These are phyloP conservation scores for Populus davidiana DNA, from an alignment of 345 rosid genomes.

Conservation along the genomic window DNA sequence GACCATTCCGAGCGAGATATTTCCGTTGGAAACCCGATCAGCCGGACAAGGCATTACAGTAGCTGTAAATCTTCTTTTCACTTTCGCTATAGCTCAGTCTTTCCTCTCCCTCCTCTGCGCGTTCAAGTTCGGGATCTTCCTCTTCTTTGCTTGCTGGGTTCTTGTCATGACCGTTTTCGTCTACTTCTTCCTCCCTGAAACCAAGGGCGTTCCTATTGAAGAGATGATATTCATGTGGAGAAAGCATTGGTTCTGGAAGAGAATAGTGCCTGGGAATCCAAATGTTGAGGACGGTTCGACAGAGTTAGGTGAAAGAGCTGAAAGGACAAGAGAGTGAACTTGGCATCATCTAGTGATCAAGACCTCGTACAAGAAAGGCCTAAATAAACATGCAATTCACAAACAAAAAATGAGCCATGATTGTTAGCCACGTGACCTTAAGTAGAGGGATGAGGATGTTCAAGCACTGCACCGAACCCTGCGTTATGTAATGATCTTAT, in stretches of 20 bases:
- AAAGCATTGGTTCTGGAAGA: slow-evolving; percentile 95
- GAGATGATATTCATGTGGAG: slow-evolving; percentile 84
- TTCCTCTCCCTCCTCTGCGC: slow-evolving; percentile 76
- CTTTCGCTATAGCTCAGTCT: slow-evolving; percentile 72
- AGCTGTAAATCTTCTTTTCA: slow-evolving; percentile 83
- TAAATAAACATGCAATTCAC: background rate
- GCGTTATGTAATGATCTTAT: background rate
- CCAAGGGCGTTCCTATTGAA: slow-evolving; percentile 91
- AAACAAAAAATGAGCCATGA: background rate
- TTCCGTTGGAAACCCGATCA: slow-evolving; percentile 79
- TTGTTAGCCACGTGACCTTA: background rate
- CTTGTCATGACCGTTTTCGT: slow-evolving; percentile 81
- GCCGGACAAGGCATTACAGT: slow-evolving; percentile 94
- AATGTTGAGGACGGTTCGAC: slow-evolving; percentile 19
- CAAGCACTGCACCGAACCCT: background rate
- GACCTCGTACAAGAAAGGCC: background rate
- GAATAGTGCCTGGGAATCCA: slow-evolving; percentile 39
- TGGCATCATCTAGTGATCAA: too few relatives aligned
- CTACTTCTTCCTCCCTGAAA: slow-evolving; percentile 67
- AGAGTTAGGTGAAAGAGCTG: background rate
- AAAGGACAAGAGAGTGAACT: background rate
- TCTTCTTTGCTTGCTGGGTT: slow-evolving; percentile 83
- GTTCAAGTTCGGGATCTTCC: slow-evolving; percentile 79
- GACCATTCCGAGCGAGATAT: slow-evolving; percentile 93
- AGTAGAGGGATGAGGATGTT: background rate